These are phyloP conservation scores for Coemansia sp. DNA, from an alignment of 192 early-diverging fungal genomes.

Conservation along the genomic window DNA sequence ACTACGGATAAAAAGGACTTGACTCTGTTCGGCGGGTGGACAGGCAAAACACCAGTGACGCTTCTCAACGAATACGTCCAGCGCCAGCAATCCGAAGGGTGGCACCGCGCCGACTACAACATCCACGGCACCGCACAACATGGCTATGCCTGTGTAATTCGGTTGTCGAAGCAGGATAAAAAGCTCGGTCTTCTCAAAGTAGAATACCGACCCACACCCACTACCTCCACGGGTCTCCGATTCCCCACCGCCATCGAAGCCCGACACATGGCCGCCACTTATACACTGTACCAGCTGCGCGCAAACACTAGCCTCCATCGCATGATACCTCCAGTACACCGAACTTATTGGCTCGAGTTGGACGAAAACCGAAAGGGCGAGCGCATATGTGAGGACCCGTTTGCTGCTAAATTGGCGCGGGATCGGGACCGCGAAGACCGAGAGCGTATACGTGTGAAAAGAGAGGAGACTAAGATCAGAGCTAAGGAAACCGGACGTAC, in stretches of 20 bases:
- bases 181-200: slow-evolving; percentile 31
- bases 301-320: slow-evolving; percentile 65
- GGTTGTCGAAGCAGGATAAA: slow-evolving; percentile 31
- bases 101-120: slow-evolving; percentile 74
- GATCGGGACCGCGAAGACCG: slow-evolving; percentile 36
- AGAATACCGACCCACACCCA: slow-evolving; percentile 18
- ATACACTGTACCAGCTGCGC: slow-evolving; percentile 73
- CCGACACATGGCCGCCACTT: slow-evolving; percentile 75
- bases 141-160: slow-evolving; percentile 49
- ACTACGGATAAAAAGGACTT: background rate
- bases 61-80: slow-evolving; percentile 82
- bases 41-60: slow-evolving; percentile 81
- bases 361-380: slow-evolving; percentile 39
- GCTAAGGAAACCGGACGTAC: slow-evolving; percentile 45
- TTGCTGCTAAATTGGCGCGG: slow-evolving; percentile 60
- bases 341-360: slow-evolving; percentile 72
- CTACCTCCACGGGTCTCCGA: background rate
- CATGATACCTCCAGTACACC: slow-evolving; percentile 74
- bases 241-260: slow-evolving; percentile 56
- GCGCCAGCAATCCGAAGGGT: slow-evolving; percentile 58
- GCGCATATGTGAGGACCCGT: slow-evolving; percentile 82
- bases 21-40: slow-evolving; percentile 74
- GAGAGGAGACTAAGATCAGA: slow-evolving; percentile 40
- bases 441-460: slow-evolving; percentile 6
- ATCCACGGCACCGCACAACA: slow-evolving; percentile 65